phyloP scores from a whole-genome alignment of 495 filamentous ascomycete species.

The Annulohypoxylon moriforme region DNA sequence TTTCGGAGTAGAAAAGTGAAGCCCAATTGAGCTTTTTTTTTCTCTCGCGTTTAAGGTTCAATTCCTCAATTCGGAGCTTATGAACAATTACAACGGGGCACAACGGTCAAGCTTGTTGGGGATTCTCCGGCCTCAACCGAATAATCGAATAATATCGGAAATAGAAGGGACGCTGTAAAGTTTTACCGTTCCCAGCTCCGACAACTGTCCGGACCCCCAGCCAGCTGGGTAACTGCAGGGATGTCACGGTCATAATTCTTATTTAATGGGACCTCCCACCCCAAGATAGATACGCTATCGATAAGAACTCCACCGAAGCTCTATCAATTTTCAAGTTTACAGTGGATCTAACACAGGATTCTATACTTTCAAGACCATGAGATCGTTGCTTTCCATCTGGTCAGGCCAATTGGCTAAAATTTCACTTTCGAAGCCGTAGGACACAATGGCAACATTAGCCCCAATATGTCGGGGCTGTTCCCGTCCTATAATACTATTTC shows the following conservation, averaged over 20 bases:
- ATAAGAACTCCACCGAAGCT: conserved; percentile 22
- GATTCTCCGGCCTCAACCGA: conserved; percentile 46
- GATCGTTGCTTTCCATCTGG: not conserved
- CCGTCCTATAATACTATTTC: conserved; percentile 20
- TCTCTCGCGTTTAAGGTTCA: conserved; percentile 11
- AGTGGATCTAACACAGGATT: not conserved
- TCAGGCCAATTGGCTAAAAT: conserved; percentile 16
- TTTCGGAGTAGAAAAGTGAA: conserved; percentile 38
- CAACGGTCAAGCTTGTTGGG: conserved; percentile 46
- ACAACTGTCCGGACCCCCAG: not conserved
- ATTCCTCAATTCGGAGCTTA: conserved; percentile 41
- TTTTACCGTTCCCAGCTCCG: conserved; percentile 32
- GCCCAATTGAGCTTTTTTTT: conserved; percentile 52
- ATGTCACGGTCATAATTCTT: not conserved
- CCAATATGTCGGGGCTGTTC: conserved; percentile 29
- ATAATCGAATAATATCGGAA: conserved; percentile 38
- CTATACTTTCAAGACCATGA: not conserved
- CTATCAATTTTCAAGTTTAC: not conserved
- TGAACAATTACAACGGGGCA: conserved; percentile 24
- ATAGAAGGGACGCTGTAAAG: conserved; percentile 38
- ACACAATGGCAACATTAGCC: conserved; percentile 21
- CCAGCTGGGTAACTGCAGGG: not conserved
- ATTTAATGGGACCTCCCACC: not conserved
- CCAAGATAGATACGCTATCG: conserved; percentile 17
- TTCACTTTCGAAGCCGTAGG: not conserved